phyloP scores from a whole-genome alignment of 805 yeast species.

The Sugiyamaella valdiviana region DNA sequence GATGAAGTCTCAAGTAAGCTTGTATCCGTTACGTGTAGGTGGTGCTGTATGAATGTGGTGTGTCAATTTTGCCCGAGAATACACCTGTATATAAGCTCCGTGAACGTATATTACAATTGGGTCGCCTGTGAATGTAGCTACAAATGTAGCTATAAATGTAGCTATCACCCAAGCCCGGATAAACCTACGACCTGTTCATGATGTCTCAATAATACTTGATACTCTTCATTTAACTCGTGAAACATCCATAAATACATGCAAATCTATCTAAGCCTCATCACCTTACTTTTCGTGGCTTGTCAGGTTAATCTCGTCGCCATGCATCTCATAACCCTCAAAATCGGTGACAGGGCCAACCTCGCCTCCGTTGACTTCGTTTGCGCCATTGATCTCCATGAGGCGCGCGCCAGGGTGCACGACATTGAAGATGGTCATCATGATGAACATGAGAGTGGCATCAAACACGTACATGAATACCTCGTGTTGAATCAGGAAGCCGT shows the following conservation, averaged over 20 bases:
- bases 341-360: neutral
- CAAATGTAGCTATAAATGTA: too few species aligned
- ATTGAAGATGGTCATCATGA: neutral
- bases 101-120: too few species aligned
- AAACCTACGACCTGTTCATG: too few species aligned
- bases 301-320: neutral
- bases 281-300: neutral
- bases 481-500: constrained; percentile 42
- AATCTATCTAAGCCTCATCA: neutral
- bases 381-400: constrained; percentile 64
- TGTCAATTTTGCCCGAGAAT: too few species aligned
- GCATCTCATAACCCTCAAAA: neutral
- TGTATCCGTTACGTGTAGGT: too few species aligned
- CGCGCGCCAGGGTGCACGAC: constrained; percentile 50
- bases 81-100: too few species aligned
- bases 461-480: constrained; percentile 18
- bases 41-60: too few species aligned
- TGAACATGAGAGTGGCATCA: constrained; percentile 14
- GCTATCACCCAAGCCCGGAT: too few species aligned
- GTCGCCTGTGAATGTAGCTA: too few species aligned
- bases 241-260: too few species aligned
- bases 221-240: too few species aligned
- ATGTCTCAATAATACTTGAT: neutral
- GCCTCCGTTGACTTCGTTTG: neutral
- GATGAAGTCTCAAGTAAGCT: too few species aligned